Conservation (phyloP, 2,329 filamentous ascomycete species). For the Harringtonia aguacate region DNA sequence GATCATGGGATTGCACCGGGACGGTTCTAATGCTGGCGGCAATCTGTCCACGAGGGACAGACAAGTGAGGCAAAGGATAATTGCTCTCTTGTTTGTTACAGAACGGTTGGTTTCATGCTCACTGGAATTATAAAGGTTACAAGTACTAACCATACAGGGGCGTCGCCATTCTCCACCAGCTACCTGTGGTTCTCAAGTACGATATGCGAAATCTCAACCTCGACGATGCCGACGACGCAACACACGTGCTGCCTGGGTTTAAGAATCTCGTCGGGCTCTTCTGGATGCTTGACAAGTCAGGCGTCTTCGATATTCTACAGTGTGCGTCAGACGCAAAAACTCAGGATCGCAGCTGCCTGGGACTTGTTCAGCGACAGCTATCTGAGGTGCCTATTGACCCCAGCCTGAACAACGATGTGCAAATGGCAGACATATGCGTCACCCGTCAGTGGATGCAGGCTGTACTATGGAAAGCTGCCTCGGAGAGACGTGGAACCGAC, state of each 20-base stretch:
- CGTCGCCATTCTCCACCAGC: conserved; percentile 37
- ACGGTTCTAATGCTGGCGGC: too few relatives aligned
- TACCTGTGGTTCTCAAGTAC: conserved; percentile 32
- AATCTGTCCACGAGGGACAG: conserved; percentile 28
- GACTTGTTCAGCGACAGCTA: conserved; percentile 29
- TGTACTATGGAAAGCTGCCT: conserved; percentile 31
- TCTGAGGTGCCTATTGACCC: conserved; percentile 27
- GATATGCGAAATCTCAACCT: conserved; percentile 25
- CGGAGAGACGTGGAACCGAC: too few relatives aligned
- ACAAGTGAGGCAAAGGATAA: conserved; percentile 31
- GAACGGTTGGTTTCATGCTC: too few relatives aligned
- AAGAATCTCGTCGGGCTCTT: conserved; percentile 37
- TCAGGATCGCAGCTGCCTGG: conserved; percentile 20
- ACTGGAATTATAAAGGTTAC: too few relatives aligned
- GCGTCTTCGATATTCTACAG: conserved; percentile 34
- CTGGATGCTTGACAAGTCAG: conserved; percentile 37
- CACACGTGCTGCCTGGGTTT: conserved; percentile 35
- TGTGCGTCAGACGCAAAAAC: conserved; percentile 19
- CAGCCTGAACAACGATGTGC: conserved; percentile 32
- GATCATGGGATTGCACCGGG: conserved; percentile 34
- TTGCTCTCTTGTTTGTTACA: conserved; percentile 39
- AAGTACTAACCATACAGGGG: too few relatives aligned
- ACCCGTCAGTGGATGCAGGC: conserved; percentile 41
- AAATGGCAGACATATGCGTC: conserved; percentile 36
- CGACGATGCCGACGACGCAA: conserved; percentile 26